Evolutionary conservation across 352 stramenopile species (phyloP).

Genomic region (Blastocystis sp.): DNA sequence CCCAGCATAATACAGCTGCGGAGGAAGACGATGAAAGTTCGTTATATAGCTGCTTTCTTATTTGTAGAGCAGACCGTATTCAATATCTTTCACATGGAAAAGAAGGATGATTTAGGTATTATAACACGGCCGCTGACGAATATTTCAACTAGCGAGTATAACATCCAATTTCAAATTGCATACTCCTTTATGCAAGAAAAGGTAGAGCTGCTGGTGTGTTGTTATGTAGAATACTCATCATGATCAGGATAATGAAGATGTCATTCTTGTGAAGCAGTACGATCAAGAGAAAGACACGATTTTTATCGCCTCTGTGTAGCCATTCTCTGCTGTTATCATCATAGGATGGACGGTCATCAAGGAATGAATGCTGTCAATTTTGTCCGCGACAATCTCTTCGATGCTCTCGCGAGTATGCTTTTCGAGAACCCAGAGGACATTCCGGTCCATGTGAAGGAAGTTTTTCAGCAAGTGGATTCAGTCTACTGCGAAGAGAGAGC

Average conservation of each 20-base stretch:
- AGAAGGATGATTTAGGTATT: slow-evolving; percentile 16
- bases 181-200: slow-evolving; percentile 20
- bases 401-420: background rate
- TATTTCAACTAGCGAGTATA: slow-evolving; percentile 33
- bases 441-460: background rate
- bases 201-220: background rate
- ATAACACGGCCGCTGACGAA: background rate
- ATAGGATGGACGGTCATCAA: slow-evolving; percentile 45
- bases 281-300: background rate
- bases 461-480: slow-evolving; percentile 30
- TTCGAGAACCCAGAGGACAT: slow-evolving; percentile 45
- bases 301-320: slow-evolving; percentile 24
- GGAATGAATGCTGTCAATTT: slow-evolving; percentile 5
- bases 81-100: slow-evolving; percentile 22
- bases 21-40: slow-evolving; percentile 15
- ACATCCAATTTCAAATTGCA: slow-evolving; percentile 10
- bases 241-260: slow-evolving; percentile 19
- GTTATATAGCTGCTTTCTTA: background rate
- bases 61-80: slow-evolving; percentile 27
- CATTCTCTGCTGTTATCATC: background rate
- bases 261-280: background rate
- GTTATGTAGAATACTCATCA: slow-evolving; percentile 3
- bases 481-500: slow-evolving; percentile 40
- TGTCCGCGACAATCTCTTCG: background rate
- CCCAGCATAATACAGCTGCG: background rate